Evolutionary conservation across 2,329 filamentous ascomycete species (phyloP).

Genomic region (Hymenoscyphus occultus): DNA sequence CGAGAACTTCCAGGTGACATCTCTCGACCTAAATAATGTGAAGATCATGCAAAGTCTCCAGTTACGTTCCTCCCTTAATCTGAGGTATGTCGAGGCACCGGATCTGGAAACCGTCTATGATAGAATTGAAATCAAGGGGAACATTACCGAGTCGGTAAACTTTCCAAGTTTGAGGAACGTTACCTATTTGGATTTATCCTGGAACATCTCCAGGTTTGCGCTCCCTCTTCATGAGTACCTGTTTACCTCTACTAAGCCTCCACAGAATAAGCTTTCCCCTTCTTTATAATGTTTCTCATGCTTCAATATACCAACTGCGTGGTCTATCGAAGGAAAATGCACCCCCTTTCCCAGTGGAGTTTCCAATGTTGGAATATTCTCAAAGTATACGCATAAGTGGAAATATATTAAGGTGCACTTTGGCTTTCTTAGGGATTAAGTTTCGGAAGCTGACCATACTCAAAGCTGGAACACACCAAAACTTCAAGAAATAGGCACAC

Average conservation of each 20-base stretch:
- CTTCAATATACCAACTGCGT: neutral
- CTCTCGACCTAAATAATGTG: neutral
- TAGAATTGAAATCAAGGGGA: neutral
- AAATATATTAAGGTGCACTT: neutral
- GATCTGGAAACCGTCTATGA: neutral
- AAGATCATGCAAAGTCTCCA: neutral
- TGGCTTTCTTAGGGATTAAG: neutral
- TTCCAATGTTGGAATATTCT: neutral
- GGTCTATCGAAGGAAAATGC: neutral
- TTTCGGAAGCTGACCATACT: neutral
- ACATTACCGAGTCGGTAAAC: neutral
- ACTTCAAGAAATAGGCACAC: neutral
- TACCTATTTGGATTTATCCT: neutral
- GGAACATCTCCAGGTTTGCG: neutral
- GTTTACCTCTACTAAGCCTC: neutral
- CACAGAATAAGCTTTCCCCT: neutral
- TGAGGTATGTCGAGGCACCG: neutral
- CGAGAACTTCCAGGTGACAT: neutral
- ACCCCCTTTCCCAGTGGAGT: neutral
- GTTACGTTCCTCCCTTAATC: neutral
- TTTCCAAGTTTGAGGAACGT: neutral
- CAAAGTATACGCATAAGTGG: neutral
- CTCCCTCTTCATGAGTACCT: neutral
- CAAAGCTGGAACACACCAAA: slow-evolving; percentile 2
- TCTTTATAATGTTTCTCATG: neutral